Evolutionary conservation across 192 early-diverging fungal genomes (phyloP), one percentile per base, ranked within the genome.

Genomic region (Coemansia sp.): DNA sequence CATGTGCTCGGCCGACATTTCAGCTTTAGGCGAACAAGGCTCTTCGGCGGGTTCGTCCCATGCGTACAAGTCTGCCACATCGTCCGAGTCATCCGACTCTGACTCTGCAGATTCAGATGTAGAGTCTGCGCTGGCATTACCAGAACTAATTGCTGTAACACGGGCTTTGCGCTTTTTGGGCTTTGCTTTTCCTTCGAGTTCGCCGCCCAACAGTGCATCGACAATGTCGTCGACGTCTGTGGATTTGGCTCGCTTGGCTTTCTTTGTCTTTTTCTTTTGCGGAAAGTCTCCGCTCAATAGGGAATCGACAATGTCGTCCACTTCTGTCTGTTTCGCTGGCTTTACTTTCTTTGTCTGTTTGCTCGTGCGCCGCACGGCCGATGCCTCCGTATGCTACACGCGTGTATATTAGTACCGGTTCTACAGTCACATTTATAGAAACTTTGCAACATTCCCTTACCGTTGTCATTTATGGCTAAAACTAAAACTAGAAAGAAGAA

Each of bases 221-320:
- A 79, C 77, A 17, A 79, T 67, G 38, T 79, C 69, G 22, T 69
- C 71, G 3, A 70, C 64, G n/a, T 67, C 52, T 7, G 11, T 45
- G 14, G 41, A 3, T 45, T 45, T 45, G 41, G 41, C 11, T 43
- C 41, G 41, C 12, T 43, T 43, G 41, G 14, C 14, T n/a, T 12
- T 45, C 41, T n/a, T 12, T 45, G 41, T n/a, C 41, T 35, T 35
- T 35, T 35, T 35, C 31, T 6, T 6, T 35, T 35, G 31, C 4
- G 31, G 31, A 35, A 35, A 35, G 31, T 61, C 51, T 25, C 55
- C 73, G 26, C 67, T 67, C 12, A 79, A 57, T 19, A 79, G 67
- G 6, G 77, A 71, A 57, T 72, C 68, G 16, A 79, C 77, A 27
- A 79, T 67, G 38, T 79, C 69, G 22, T 69, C 71, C 2, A 70